A percentile compares a stretch with the other conserved stretches of the same genome.
These are phyloP conservation scores for Scutellaria baicalensis DNA, from an alignment of 257 asterid species.

Conservation along the genomic window DNA sequence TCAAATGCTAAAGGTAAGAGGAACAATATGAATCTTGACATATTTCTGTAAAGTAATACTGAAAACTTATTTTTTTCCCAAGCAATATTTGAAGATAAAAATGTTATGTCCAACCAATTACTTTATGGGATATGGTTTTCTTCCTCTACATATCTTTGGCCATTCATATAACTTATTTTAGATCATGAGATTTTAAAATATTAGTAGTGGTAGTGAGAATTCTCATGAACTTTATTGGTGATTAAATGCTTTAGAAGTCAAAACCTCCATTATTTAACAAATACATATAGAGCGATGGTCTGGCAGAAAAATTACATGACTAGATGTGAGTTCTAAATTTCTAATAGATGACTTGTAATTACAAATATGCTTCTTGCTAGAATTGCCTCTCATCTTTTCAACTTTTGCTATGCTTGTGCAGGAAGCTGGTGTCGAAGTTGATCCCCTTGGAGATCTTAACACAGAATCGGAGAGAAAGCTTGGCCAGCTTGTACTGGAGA, in stretches of 20 bases:
- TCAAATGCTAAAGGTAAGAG: conserved; percentile 76
- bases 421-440: conserved; percentile 89
- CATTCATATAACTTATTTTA: neutral
- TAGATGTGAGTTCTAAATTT: neutral
- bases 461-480: conserved; percentile 83
- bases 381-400: neutral
- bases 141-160: neutral
- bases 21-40: neutral
- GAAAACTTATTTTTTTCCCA: neutral
- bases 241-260: neutral
- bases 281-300: neutral
- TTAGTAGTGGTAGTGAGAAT: neutral
- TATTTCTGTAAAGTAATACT: neutral
- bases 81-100: neutral
- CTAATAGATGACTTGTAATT: neutral
- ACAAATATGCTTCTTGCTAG: neutral
- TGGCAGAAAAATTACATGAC: no score
- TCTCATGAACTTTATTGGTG: neutral
- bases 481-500: conserved; percentile 78
- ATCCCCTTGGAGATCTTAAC: conserved; percentile 87
- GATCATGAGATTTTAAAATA: neutral
- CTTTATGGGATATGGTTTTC: neutral
- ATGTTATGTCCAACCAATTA: neutral
- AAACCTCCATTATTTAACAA: neutral
- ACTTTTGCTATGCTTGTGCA: conserved; percentile 13